Base-by-base conservation (phyloP, 2,329 filamentous ascomycete species). In the Claviceps arundinis region DNA sequence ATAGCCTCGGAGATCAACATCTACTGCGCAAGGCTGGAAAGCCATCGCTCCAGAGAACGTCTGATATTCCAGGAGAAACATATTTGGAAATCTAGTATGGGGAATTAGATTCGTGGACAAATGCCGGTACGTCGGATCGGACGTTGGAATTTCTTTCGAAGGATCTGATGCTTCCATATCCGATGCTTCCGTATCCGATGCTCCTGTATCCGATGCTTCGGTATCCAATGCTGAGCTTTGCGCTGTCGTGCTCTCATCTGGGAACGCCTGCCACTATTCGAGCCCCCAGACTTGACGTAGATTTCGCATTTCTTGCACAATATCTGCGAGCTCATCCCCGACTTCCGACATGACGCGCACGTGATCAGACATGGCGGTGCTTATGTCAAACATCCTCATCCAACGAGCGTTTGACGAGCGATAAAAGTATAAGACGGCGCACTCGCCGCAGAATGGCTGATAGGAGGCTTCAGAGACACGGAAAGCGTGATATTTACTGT, bases 401-500 rank as follows among this genome's bases (percentile, higher is more conserved):
- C 64, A 66, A 22, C 45, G 14, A 2, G 55, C 58, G 5, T 40
- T 16, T n/a, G 49, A 40, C 11, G 48, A 26, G 3, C 48, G 26
- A 45, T 58, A 22, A 47, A 58, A 65, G 55, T 61, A 66, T 7
- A 66, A 46, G 17, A 60, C 59, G 19, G 65, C 61, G 42, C 65
- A 68, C 50, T 67, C 66, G 55, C 64, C 65, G 37, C 65, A 68
- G 3, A 54, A 49, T 1, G 66, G 65, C 47, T 68, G 65, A 1
- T n/a, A 6, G 5, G 46, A 48, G 13, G 37, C 24, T 3, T 22
- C 11, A 8, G 11, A 34, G 37, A 56, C 47, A 34, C 53, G 52
- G 8, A 68, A 59, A 17, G 59, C 58, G 56, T 68, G 65, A 40
- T 59, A 62, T 16, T 45, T 13, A 13, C 53, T 50, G 41, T 68